Evolutionary conservation across 495 filamentous ascomycete species (phyloP).

Genomic region (Cairneyella variabilis): DNA sequence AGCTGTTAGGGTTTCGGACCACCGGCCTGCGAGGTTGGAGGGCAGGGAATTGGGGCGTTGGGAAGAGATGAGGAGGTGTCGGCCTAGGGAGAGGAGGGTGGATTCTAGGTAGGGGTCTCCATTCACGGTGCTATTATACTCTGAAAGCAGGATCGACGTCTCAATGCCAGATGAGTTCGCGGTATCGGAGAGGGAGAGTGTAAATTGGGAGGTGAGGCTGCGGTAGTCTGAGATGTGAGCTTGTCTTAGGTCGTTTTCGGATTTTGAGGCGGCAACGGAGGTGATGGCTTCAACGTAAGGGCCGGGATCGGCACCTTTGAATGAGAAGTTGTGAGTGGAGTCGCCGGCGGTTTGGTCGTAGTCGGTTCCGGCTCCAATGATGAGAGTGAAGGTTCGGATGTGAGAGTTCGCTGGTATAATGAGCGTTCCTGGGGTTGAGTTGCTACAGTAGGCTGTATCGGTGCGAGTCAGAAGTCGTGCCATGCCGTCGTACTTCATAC

Average conservation of each 20-base stretch:
- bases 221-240: conserved; percentile 40
- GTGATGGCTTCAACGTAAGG: conserved; percentile 30
- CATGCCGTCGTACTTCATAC: conserved; percentile 36
- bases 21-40: conserved; percentile 9
- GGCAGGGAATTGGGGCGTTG: conserved; percentile 34
- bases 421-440: conserved; percentile 10
- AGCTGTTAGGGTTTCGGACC: conserved; percentile 11
- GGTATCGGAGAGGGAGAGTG: conserved; percentile 38
- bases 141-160: conserved; percentile 33
- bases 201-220: conserved; percentile 31
- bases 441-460: conserved; percentile 16
- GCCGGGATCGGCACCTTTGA: conserved; percentile 40
- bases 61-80: conserved; percentile 42
- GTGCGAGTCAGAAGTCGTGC: conserved; percentile 22
- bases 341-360: conserved; percentile 43
- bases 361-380: conserved; percentile 42
- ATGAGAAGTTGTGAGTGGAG: conserved; percentile 37
- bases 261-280: conserved; percentile 27
- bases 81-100: conserved; percentile 41
- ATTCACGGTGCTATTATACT: conserved; percentile 25
- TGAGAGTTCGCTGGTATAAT: conserved; percentile 20
- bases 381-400: conserved; percentile 26
- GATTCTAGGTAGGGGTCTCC: conserved; percentile 43
- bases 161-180: conserved; percentile 30
- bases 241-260: conserved; percentile 27